Base-by-base conservation (phyloP, 2,329 filamentous ascomycete species). In the Chaetomium strumarium region DNA sequence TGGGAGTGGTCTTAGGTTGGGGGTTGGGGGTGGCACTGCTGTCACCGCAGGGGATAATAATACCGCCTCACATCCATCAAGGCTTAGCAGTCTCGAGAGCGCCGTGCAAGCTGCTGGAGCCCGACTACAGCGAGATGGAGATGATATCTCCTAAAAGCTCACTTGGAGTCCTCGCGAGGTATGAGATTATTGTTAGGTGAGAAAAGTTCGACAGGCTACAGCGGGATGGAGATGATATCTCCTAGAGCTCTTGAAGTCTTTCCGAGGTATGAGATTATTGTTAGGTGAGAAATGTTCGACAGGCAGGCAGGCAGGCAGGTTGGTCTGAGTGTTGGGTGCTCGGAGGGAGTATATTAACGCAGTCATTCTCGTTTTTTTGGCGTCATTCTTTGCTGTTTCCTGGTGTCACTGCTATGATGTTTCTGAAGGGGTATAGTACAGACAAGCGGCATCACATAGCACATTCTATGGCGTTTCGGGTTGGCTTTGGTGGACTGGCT, bases 1-100 rank as follows among this genome's bases (percentile, higher is more conserved):
- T 64, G 92, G 91, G 9, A 85, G 84, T 60, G 84, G 64, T 6
- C 58, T 66, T 13, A 60, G 65, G 11, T 55, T 64, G 42, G 47
- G 55, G 55, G 17, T 51, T 40, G 11, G 14, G 44, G 13, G 46
- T 40, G 30, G 45, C 14, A 42, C 37, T n/a, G 42, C 31, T 16
- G 48, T 34, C n/a, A n/a, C n/a, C n/a, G 44, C 42, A 8, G 51
- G 47, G 39, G 47, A 36, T n/a, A 29, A 24, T 24, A 24, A 24
- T 24, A 24, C 24, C n/a, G n/a, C n/a, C 24, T 24, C 24, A 4
- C 24, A 24, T 24, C 11, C 14, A 12, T 34, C 38, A 13, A 24
- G 46, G 13, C 13, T 17, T 2, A 29, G 11, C n/a, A 51, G 49
- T 17, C 16, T 51, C 13, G 49, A 46, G 12, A 42, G 41, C 2